Conservation (phyloP, 2,329 filamentous ascomycete species). For the Fusarium mexicanum region DNA sequence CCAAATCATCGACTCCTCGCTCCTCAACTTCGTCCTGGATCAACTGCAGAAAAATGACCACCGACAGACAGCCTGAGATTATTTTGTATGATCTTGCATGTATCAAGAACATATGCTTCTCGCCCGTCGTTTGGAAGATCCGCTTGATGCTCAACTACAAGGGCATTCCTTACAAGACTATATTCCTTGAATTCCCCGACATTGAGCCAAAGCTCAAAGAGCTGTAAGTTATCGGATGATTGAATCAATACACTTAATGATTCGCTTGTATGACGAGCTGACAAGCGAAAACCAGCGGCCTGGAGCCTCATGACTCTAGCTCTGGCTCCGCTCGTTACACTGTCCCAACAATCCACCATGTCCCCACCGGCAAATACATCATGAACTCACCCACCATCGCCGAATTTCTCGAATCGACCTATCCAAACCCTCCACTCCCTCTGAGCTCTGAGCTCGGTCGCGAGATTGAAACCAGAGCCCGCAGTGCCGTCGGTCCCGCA, state of each 20-base stretch:
- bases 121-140: slow-evolving; percentile 7
- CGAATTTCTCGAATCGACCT: slow-evolving; percentile 1
- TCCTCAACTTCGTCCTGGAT: background rate
- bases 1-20: background rate
- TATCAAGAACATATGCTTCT: slow-evolving; percentile 9
- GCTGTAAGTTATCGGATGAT: background rate
- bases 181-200: slow-evolving; percentile 15
- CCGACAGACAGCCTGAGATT: background rate
- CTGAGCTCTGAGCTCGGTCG: background rate
- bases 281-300: background rate
- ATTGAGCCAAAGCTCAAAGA: background rate
- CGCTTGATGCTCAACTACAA: slow-evolving; percentile 24
- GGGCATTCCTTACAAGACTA: background rate
- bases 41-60: background rate
- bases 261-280: background rate
- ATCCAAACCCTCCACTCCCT: background rate
- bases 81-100: slow-evolving; percentile 16
- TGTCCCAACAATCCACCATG: slow-evolving; percentile 5
- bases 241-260: too few relatives aligned
- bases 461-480: background rate
- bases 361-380: background rate
- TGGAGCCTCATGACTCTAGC: background rate
- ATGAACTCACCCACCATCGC: slow-evolving; percentile 10
- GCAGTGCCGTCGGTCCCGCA: background rate
- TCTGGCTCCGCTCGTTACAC: background rate